These are phyloP conservation scores for Panellus pusillus DNA, from an alignment of 768 basidiomycete genomes.

Conservation along the genomic window DNA sequence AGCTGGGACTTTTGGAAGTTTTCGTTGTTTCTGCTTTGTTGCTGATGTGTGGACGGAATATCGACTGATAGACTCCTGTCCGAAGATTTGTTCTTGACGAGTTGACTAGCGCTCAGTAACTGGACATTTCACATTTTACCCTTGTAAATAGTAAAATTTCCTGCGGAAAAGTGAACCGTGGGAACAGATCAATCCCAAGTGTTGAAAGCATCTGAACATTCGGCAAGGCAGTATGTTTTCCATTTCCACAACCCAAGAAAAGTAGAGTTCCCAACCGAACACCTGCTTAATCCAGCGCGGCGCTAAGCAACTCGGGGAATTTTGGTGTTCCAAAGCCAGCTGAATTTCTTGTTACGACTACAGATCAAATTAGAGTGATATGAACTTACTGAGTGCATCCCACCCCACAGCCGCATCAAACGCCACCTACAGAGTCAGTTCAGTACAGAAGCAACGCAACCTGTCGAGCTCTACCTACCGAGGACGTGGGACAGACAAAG, in stretches of 20 bases:
- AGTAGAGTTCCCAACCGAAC: too few species aligned
- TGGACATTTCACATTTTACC: too few species aligned
- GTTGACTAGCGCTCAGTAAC: too few species aligned
- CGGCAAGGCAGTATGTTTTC: too few species aligned
- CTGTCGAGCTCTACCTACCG: not conserved
- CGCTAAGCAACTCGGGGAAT: not conserved
- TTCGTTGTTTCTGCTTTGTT: constrained; percentile 13
- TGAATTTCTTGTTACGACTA: not conserved
- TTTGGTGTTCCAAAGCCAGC: constrained; percentile 3
- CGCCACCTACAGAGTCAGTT: not conserved
- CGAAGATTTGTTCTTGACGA: too few species aligned
- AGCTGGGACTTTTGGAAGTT: constrained; percentile 14
- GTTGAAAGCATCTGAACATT: too few species aligned
- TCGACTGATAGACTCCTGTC: constrained; percentile 3
- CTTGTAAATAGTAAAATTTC: too few species aligned
- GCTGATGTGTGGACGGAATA: constrained; percentile 17
- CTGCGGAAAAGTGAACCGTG: too few species aligned
- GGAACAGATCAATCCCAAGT: too few species aligned
- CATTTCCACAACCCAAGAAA: too few species aligned
- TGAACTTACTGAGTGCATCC: constrained; percentile 2
- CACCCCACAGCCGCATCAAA: constrained; percentile 6
- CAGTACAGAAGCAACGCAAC: not conserved
- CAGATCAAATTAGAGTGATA: not conserved
- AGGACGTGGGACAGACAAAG: not conserved
- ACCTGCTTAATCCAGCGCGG: not conserved